A percentile compares a stretch with the other conserved stretches of the same genome.
These are phyloP conservation scores for Chlamydomonas schloesseri DNA, from an alignment of 139 green algal genomes.

Conservation along the genomic window DNA sequence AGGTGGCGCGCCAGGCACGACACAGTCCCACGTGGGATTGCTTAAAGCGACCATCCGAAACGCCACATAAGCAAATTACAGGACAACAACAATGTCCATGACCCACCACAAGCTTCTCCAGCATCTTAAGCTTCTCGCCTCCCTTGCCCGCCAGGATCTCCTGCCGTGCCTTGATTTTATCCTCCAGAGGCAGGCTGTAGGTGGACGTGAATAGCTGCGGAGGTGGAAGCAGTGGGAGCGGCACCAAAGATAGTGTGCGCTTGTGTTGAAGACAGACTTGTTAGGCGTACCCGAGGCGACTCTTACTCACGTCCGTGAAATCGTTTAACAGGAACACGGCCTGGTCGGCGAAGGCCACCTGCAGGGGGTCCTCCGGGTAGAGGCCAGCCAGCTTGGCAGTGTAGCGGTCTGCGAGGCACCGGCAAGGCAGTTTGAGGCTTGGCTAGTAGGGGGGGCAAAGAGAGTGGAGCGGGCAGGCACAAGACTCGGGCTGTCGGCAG, in stretches of 20 bases:
- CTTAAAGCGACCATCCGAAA: too few relatives aligned
- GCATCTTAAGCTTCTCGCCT: conserved; percentile 43
- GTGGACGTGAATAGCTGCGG: conserved; percentile 25
- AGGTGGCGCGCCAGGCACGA: too few relatives aligned
- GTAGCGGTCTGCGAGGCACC: conserved; percentile 49
- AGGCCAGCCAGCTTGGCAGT: conserved; percentile 46
- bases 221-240: not conserved
- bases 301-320: not conserved
- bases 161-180: conserved; percentile 51
- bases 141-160: conserved; percentile 40
- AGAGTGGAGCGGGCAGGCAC: too few relatives aligned
- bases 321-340: conserved; percentile 2
- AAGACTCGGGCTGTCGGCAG: too few relatives aligned
- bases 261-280: not conserved
- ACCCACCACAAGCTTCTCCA: conserved; percentile 51
- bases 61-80: too few relatives aligned
- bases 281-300: too few relatives aligned
- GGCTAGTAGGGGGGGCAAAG: not conserved
- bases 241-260: not conserved
- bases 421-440: not conserved
- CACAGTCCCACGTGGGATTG: too few relatives aligned
- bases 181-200: conserved; percentile 18
- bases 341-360: conserved; percentile 27
- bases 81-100: too few relatives aligned
- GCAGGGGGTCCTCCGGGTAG: conserved; percentile 46